Evolutionary conservation across 1,139 yeast species (phyloP).

Genomic region (Lodderomyces parapsilosis): DNA sequence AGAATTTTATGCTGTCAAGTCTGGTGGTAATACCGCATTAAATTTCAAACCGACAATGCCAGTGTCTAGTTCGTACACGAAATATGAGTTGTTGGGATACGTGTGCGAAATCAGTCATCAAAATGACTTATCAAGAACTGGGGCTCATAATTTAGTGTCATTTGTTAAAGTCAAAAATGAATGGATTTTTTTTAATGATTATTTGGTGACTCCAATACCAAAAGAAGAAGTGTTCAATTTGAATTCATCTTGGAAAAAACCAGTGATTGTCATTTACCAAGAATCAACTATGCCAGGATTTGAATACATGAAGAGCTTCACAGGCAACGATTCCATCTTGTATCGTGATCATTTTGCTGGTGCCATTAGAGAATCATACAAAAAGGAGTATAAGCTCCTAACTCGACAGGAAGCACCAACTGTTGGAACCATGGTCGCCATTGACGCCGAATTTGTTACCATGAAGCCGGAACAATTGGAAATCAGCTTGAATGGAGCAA

Average conservation of each 20-base stretch:
- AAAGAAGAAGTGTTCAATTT: constrained; percentile 74
- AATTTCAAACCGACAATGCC: constrained; percentile 34
- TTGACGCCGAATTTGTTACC: constrained; percentile 95
- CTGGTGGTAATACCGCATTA: constrained; percentile 16
- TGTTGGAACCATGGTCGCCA: constrained; percentile 79
- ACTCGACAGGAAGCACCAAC: constrained; percentile 68
- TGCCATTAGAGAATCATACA: constrained; percentile 60
- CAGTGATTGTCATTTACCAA: constrained; percentile 71
- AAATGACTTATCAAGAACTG: constrained; percentile 39
- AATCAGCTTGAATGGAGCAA: constrained; percentile 64
- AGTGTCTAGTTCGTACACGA: constrained; percentile 20
- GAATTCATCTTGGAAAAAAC: constrained; percentile 77
- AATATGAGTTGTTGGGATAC: constrained; percentile 64
- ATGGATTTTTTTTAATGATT: constrained; percentile 92
- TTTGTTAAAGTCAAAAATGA: constrained; percentile 51
- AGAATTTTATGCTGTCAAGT: constrained; percentile 48
- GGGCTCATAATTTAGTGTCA: constrained; percentile 59
- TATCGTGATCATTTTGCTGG: constrained; percentile 76
- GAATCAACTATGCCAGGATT: constrained; percentile 19
- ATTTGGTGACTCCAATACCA: constrained; percentile 75
- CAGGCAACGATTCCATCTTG: constrained; percentile 61
- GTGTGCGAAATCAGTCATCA: constrained; percentile 68
- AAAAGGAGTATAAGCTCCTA: constrained; percentile 63
- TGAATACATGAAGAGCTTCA: constrained; percentile 23
- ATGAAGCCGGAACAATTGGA: constrained; percentile 80